Percentiles rank a stretch among this genome's conserved stretches.
Evolutionary conservation across 2,329 filamentous ascomycete genomes (phyloP).

Genomic region (Graphilbum ipis-grandicollis): DNA sequence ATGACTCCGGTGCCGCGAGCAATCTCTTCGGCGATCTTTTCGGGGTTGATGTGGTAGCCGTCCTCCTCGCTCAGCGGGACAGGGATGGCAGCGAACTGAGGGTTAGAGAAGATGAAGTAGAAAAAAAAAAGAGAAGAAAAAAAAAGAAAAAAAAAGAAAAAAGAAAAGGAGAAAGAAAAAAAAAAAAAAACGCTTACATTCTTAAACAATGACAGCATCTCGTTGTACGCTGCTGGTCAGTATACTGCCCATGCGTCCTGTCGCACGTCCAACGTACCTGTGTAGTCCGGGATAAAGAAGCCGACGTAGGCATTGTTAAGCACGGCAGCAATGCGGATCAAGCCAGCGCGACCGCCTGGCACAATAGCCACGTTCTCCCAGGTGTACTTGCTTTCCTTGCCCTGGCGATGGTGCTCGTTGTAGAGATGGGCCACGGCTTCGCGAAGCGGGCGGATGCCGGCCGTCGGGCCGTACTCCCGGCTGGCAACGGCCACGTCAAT

Average conservation of each 20-base stretch:
- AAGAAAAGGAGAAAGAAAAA: background rate
- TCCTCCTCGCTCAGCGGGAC: constrained; percentile 73
- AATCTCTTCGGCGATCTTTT: constrained; percentile 86
- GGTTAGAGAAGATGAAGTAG: background rate
- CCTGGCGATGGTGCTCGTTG: constrained; percentile 80
- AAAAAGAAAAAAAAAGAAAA: background rate
- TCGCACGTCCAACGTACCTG: constrained; percentile 26
- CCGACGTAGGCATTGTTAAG: constrained; percentile 82
- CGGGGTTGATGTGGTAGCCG: constrained; percentile 81
- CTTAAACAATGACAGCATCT: constrained; percentile 90
- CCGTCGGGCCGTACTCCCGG: constrained; percentile 83
- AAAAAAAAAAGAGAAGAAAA: background rate
- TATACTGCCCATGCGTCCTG: background rate
- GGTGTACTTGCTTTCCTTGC: constrained; percentile 77
- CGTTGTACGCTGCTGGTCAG: constrained; percentile 76
- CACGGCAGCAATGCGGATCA: constrained; percentile 90
- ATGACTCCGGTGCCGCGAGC: constrained; percentile 75
- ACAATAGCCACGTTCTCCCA: constrained; percentile 98
- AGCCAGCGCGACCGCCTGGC: constrained; percentile 75
- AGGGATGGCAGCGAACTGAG: constrained; percentile 66
- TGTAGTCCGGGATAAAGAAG: constrained; percentile 93
- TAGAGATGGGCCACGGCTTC: constrained; percentile 83
- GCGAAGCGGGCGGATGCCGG: constrained; percentile 79
- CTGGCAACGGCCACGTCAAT: constrained; percentile 66
- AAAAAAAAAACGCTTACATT: constrained; percentile 36